Base-by-base conservation (phyloP, 2,329 filamentous ascomycete genomes). In the Venturia pyrina region DNA sequence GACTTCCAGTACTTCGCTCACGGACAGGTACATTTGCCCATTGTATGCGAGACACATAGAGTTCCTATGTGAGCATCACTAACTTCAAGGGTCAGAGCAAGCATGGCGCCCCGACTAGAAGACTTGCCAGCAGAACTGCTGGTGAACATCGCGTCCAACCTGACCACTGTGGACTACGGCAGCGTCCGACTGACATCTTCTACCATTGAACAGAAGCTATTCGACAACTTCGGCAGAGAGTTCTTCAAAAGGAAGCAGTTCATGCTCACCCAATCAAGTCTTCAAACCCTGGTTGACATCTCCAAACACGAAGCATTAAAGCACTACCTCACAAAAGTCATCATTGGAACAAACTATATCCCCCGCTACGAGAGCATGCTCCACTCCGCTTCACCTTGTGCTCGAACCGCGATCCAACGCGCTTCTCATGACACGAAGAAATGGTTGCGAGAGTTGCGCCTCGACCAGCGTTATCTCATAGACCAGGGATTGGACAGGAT, bases 221-320 rank as follows among this genome's bases (percentile, higher is more conserved):
- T 84, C 73, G 76, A 80, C 62, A 78, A 77, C 43, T 89, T 89
- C 69, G 78, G 81, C 37, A 77, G 77, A 32, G 85, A 88, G 68
- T 89, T 87, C 77, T 89, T 90, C 74, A 78, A 77, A 63, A 85
- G 85, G 72, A 84, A 83, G 70, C 86, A 89, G 71, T 89, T 89
- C 74, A 86, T 87, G 82, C 71, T 88, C 65, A 82, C 81, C 1
- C 76, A 83, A 43, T 74, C 78, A 69, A 88, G 86, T 69, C 75
- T 88, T 11, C 78, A 82, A 64, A 77, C 81, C 0, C 76, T 88
- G 17, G 65, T 78, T 43, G 75, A 75, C 62, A 79, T 80, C 63
- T 74, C 77, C 13, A 73, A 75, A 56, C 74, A 79, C 67, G 70
- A 69, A 32, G 74, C 72, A 41, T 71, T 80, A 1, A 41, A 28